Conservation (phyloP, 2,329 filamentous ascomycete species). For the Talaromyces islandicus region DNA sequence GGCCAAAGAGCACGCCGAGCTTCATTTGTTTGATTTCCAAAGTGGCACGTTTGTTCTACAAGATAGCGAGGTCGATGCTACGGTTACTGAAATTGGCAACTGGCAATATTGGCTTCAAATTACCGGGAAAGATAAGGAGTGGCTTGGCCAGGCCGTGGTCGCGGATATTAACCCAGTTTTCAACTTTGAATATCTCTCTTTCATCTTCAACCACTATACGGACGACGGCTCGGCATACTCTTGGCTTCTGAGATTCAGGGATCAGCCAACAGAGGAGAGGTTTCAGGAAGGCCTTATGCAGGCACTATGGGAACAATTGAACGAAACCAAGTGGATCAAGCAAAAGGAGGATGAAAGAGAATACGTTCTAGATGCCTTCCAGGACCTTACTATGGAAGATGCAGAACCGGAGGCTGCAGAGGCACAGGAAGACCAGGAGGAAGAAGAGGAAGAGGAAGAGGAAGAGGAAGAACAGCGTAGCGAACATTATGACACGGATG, state of each 20-base stretch:
- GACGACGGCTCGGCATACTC: conserved; percentile 86
- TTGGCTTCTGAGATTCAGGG: conserved; percentile 88
- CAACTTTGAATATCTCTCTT: conserved; percentile 98
- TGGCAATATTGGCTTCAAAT: conserved; percentile 98
- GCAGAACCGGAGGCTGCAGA: conserved; percentile 52
- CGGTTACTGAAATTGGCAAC: conserved; percentile 76
- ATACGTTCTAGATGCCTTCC: conserved; percentile 92
- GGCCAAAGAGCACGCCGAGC: conserved; percentile 68
- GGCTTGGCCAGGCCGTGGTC: conserved; percentile 78
- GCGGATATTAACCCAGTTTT: conserved; percentile 97
- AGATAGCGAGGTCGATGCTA: conserved; percentile 67
- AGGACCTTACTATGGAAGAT: conserved; percentile 90
- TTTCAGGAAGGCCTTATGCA: conserved; percentile 96
- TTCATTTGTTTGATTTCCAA: conserved; percentile 89
- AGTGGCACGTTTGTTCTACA: conserved; percentile 79
- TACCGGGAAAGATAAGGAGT: conserved; percentile 66
- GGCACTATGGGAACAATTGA: conserved; percentile 92
- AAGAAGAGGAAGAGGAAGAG: conserved; percentile 57
- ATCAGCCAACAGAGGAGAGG: conserved; percentile 69
- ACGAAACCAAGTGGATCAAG: conserved; percentile 90
- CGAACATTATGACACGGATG: conserved; percentile 68
- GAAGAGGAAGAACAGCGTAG: conserved; percentile 58
- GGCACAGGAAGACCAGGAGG: conserved; percentile 48
- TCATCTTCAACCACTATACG: conserved; percentile 97
- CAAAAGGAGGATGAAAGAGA: conserved; percentile 87